These are phyloP conservation scores for Isabelozyma heimii DNA, from an alignment of 805 yeast species.

Conservation along the genomic window DNA sequence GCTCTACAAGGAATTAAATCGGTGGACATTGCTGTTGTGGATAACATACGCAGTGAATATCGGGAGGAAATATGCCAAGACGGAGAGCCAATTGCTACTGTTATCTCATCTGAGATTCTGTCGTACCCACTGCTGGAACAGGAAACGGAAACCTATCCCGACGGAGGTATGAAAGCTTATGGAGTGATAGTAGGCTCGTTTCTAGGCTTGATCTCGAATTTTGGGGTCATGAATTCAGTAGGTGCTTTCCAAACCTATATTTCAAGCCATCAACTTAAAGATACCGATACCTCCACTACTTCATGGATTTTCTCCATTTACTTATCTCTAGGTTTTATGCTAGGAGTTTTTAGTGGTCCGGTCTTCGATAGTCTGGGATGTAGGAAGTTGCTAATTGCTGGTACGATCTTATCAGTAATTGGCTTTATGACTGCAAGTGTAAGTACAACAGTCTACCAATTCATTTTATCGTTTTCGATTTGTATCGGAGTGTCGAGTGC, in stretches of 20 bases:
- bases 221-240: conserved; percentile 33
- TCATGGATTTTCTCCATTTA: conserved; percentile 43
- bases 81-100: background rate
- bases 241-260: conserved; percentile 41
- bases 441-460: conserved; percentile 53
- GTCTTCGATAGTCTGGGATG: conserved; percentile 65
- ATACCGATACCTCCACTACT: conserved; percentile 24
- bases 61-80: background rate
- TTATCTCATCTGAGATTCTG: background rate
- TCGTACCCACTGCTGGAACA: background rate
- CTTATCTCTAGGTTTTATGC: conserved; percentile 25
- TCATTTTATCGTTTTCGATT: conserved; percentile 55
- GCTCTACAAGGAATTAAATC: background rate
- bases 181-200: conserved; percentile 23
- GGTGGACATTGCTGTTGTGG: background rate
- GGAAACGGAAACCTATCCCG: conserved; percentile 17
- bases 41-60: background rate
- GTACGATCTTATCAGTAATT: conserved; percentile 39
- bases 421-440: conserved; percentile 58
- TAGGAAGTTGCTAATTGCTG: conserved; percentile 41
- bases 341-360: conserved; percentile 47
- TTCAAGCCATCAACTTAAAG: conserved; percentile 33
- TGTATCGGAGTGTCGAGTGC: conserved; percentile 59
- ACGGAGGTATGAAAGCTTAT: conserved; percentile 23
- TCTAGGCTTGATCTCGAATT: conserved; percentile 20